Evolutionary conservation across 495 filamentous ascomycete genomes (phyloP), one percentile per base, ranked within the genome.

Genomic region (Aspergillus avenaceus): DNA sequence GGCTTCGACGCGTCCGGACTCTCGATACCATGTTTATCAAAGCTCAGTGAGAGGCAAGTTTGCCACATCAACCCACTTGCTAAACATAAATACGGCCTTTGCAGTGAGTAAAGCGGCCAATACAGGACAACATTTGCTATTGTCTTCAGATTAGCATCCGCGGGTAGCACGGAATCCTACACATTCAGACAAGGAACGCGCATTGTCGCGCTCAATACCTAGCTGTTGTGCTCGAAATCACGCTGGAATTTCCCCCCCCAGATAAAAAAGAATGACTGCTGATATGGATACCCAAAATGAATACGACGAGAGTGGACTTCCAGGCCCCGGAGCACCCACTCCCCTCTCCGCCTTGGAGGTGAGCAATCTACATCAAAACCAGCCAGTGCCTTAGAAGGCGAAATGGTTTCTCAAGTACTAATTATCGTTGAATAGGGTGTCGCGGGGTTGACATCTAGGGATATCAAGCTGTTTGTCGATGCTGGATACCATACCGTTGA

Each of bases 401-500:
- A n/a, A n/a, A n/a, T n/a, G n/a, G n/a, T n/a, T n/a, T n/a, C n/a
- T n/a, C n/a, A n/a, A n/a, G n/a, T 25, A 52, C 52, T 55, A 25
- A 59, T 54, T 55, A 45, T 18, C 8, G 14, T 49, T 18, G n/a
- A 18, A 22, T 41, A 93, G 86, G 86, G 88, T 29, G 67, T 90
- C 60, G 83, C 85, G 36, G 93, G 95, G 3, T 73, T 98, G 51
- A 95, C 88, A n/a, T 88, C 88, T 24, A 82, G 93, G 47, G 93
- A 98, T 64, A 95, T 97, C 58, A 92, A 97, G 62, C 73, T 95
- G 32, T 80, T 97, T 25, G 72, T 95, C 25, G 93, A 97, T 64
- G 92, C 87, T 23, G 93, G 93, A 2, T 98, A 83, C 60, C 85
- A 96, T 63, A 98, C 93, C 4, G 90, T 98, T 16, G 93, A 98